Evolutionary conservation across 177 flowering plant genomes (phyloP), one percentile per base, ranked within the genome.

Genomic region (Telopea speciosissima): DNA sequence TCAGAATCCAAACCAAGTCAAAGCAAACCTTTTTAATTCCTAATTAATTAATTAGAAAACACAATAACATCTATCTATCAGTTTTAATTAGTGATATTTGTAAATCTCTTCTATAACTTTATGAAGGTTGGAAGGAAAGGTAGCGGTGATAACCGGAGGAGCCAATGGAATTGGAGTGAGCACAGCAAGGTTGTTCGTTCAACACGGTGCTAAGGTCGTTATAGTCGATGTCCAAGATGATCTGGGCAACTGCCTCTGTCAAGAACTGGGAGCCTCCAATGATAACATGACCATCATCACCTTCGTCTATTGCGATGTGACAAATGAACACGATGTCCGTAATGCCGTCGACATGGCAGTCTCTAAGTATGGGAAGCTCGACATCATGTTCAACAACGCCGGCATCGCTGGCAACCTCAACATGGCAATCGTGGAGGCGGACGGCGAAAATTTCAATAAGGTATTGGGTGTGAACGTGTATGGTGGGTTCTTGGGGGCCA

Each of bases 151-250:
- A 56, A 81, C 71, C 5, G 76, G 81, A 0, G 83, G 81, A 0
- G 81, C 80, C 0, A 74, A 78, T 9, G 80, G 81, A 7, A 79
- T 81, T 1, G 81, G 84, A 0, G 68, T 45, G 25, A 49, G 71
- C 66, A 69, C 81, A 0, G 80, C 74, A 0, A 40, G 62, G 22
- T 68, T 79, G 11, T 79, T 79, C 63, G 16, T 42, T 33, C 24
- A 75, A 60, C 76, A 81, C 25, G 82, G 80, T 0, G 80, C 80
- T 62, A 79, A 79, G 54, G 80, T 81, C 12, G 36, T 81, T 1
- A 77, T 81, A n/a, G 80, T 80, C 0, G 81, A 81, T 59, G 26
- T 79, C 56, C 75, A 76, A 74, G 81, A 81, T n/a, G 69, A 72
- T 4, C 36, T 69, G 21, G 81, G 76, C 68, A 65, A 42, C 24